These are phyloP conservation scores for Geranium rotundifolium DNA, from an alignment of 345 rosid species.

Conservation along the genomic window DNA sequence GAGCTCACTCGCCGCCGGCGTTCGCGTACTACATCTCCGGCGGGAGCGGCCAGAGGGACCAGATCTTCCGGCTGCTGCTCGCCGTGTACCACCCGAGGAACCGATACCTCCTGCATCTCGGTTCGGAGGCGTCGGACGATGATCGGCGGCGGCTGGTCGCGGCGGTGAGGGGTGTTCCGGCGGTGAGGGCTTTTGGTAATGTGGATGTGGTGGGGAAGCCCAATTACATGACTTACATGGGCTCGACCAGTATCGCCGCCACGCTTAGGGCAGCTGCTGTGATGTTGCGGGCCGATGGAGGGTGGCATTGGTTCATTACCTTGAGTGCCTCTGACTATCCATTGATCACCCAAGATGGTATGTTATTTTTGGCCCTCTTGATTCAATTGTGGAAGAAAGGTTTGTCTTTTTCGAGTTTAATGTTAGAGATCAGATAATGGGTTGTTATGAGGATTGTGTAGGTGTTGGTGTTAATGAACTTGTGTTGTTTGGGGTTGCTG, in stretches of 20 bases:
- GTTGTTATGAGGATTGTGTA: background rate
- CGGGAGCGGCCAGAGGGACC: slow-evolving; percentile 54
- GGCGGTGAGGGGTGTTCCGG: slow-evolving; percentile 59
- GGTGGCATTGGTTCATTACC: slow-evolving; percentile 87
- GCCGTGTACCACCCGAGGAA: slow-evolving; percentile 96
- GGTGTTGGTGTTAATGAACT: background rate
- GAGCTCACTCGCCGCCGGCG: slow-evolving; percentile 76
- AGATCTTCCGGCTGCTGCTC: slow-evolving; percentile 68
- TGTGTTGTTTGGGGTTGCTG: background rate
- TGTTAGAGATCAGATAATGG: background rate
- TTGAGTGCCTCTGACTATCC: slow-evolving; percentile 94
- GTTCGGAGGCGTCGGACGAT: slow-evolving; percentile 62
- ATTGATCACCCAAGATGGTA: slow-evolving; percentile 89
- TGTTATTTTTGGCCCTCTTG: background rate
- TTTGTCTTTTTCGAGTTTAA: no score
- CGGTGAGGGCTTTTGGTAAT: slow-evolving; percentile 64
- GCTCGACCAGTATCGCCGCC: slow-evolving; percentile 57
- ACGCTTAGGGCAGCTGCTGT: slow-evolving; percentile 74
- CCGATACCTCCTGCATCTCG: slow-evolving; percentile 74
- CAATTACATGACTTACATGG: slow-evolving; percentile 58
- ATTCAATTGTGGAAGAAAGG: background rate
- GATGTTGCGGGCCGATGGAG: slow-evolving; percentile 54
- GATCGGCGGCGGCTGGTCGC: slow-evolving; percentile 51
- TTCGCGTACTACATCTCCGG: slow-evolving; percentile 88
- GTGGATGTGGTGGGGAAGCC: slow-evolving; percentile 85